Conservation (phyloP, 352 stramenopile genomes). For the Globisporangium nunn region DNA sequence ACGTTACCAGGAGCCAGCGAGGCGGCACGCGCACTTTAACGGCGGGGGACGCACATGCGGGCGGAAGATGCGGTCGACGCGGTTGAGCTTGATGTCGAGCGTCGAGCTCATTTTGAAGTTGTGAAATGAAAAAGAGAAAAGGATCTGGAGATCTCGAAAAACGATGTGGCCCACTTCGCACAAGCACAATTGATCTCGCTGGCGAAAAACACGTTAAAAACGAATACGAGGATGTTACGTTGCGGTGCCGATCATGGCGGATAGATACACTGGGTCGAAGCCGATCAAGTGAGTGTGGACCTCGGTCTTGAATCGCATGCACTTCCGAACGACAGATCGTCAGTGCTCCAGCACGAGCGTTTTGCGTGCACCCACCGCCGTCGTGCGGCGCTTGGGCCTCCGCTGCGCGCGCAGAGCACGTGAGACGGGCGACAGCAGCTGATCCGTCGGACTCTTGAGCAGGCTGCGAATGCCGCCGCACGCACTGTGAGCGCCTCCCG, state of each 20-base stretch:
- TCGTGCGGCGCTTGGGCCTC: slow-evolving; percentile 10
- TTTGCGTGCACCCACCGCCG: background rate
- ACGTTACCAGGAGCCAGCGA: background rate
- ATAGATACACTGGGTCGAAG: no score
- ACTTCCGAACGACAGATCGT: background rate
- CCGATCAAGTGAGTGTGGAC: background rate
- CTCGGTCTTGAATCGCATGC: background rate
- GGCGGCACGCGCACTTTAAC: no score
- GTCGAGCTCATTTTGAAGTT: slow-evolving; percentile 54
- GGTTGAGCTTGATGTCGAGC: slow-evolving; percentile 80
- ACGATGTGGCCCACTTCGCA: no score
- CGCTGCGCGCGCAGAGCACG: slow-evolving; percentile 33
- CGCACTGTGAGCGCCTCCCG: background rate
- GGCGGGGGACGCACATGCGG: slow-evolving; percentile 41
- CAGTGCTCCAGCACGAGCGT: slow-evolving; percentile 2
- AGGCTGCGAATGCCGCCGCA: slow-evolving; percentile 20
- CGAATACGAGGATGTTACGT: no score
- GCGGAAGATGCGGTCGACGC: slow-evolving; percentile 81
- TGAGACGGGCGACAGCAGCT: slow-evolving; percentile 54
- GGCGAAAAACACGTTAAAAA: no score
- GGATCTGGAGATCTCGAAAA: background rate
- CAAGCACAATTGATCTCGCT: no score
- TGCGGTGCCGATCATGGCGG: no score
- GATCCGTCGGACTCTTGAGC: slow-evolving; percentile 56
- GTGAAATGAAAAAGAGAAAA: background rate